Conservation (phyloP, 768 basidiomycete genomes). For the Auricularia auricula-judae region DNA sequence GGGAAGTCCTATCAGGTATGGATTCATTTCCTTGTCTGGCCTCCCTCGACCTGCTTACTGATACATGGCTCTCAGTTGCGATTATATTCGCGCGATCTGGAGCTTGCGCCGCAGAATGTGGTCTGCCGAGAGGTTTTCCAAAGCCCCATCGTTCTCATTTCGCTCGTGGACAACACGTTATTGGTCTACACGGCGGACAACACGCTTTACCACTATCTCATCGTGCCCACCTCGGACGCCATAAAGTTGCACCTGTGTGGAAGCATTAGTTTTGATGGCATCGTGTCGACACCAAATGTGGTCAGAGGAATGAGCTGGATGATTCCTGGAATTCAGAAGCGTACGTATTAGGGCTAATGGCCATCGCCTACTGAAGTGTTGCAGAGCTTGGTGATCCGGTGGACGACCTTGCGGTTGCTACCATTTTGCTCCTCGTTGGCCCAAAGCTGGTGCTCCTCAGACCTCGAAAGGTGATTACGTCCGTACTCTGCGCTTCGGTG, state of each 20-base stretch:
- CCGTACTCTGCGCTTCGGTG: too few relatives aligned
- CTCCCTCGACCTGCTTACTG: too few relatives aligned
- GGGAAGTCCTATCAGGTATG: slow-evolving; percentile 64
- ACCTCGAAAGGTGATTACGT: slow-evolving; percentile 58
- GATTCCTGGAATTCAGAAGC: slow-evolving; percentile 86
- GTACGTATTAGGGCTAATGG: slow-evolving; percentile 32
- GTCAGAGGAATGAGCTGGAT: slow-evolving; percentile 95
- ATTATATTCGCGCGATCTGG: slow-evolving; percentile 86
- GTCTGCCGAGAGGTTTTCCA: slow-evolving; percentile 69
- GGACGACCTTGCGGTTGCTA: slow-evolving; percentile 86
- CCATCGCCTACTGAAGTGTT: slow-evolving; percentile 7
- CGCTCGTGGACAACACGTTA: slow-evolving; percentile 88
- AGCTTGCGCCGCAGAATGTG: slow-evolving; percentile 72
- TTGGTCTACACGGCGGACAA: slow-evolving; percentile 93
- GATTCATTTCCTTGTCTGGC: neutral
- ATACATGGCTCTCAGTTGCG: slow-evolving; percentile 48
- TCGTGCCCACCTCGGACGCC: slow-evolving; percentile 70
- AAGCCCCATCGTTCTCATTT: slow-evolving; percentile 74
- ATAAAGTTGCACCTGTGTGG: slow-evolving; percentile 87
- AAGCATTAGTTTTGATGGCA: slow-evolving; percentile 87
- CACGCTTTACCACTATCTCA: slow-evolving; percentile 83
- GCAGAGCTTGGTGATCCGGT: slow-evolving; percentile 88
- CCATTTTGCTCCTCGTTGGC: slow-evolving; percentile 91
- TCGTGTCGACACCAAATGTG: slow-evolving; percentile 71
- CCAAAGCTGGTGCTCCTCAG: slow-evolving; percentile 82